A percentile compares a stretch with the other conserved stretches of the same genome.
Conservation (phyloP, 768 basidiomycete species). For the Suillus lakei region DNA sequence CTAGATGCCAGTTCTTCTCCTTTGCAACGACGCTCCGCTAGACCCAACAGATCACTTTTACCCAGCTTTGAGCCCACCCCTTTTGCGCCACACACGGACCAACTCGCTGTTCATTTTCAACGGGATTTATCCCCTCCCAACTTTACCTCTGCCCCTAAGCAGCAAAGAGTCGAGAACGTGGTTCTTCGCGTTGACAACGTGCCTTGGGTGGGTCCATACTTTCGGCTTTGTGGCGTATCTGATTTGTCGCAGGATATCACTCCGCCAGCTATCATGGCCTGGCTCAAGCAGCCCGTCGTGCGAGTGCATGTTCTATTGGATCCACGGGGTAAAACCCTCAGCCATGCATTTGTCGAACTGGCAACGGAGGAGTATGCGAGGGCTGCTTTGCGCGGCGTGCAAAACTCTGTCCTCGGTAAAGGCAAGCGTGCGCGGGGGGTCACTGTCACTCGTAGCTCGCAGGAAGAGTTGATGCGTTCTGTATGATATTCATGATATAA, state of each 20-base stretch:
- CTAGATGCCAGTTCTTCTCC: slow-evolving; percentile 24
- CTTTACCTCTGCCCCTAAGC: slow-evolving; percentile 11
- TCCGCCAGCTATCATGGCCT: slow-evolving; percentile 67
- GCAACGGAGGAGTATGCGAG: slow-evolving; percentile 63
- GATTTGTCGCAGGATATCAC: slow-evolving; percentile 71
- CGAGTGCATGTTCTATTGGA: slow-evolving; percentile 83
- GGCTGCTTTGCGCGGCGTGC: slow-evolving; percentile 62
- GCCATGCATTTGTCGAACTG: slow-evolving; percentile 85
- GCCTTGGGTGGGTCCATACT: slow-evolving; percentile 68
- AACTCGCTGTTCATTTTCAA: slow-evolving; percentile 30
- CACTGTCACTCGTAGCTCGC: slow-evolving; percentile 78
- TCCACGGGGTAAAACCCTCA: slow-evolving; percentile 80
- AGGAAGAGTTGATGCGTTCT: slow-evolving; percentile 83
- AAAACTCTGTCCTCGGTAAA: slow-evolving; percentile 65
- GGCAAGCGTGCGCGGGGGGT: slow-evolving; percentile 84
- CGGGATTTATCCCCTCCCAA: slow-evolving; percentile 20
- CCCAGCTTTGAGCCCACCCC: slow-evolving; percentile 31
- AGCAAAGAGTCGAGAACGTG: slow-evolving; percentile 44
- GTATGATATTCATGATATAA: slow-evolving; percentile 44
- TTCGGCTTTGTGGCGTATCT: slow-evolving; percentile 16
- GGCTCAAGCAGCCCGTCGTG: slow-evolving; percentile 67
- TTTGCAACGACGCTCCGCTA: slow-evolving; percentile 28
- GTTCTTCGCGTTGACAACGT: slow-evolving; percentile 88
- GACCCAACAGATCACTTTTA: slow-evolving; percentile 30
- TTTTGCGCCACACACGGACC: slow-evolving; percentile 39